Percentiles rank a stretch among this genome's conserved stretches.
phyloP scores from a whole-genome alignment of 1,284 basidiomycete species.

The Ustilago curta region DNA sequence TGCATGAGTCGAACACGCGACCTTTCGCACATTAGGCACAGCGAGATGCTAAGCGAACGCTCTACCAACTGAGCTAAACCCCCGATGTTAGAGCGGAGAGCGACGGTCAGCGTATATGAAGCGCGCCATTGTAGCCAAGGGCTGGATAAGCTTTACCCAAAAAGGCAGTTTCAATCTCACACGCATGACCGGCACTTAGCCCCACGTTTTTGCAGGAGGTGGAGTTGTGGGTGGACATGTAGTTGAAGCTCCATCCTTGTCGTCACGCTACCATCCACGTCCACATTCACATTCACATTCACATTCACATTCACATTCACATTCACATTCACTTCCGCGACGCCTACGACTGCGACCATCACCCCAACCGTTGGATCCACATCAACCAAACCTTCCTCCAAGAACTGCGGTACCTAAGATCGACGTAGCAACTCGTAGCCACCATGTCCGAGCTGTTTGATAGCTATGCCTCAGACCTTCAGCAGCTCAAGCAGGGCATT shows the following conservation, averaged over 20 bases:
- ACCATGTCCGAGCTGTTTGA: slow-evolving; percentile 68
- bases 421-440: not conserved
- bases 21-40: slow-evolving; percentile 46
- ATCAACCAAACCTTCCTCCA: not conserved
- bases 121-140: too few relatives aligned
- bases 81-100: slow-evolving; percentile 18
- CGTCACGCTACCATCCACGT: slow-evolving; percentile 5
- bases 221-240: slow-evolving; percentile 4
- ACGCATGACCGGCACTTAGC: slow-evolving; percentile 1
- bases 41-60: slow-evolving; percentile 52
- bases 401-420: not conserved
- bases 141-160: too few relatives aligned
- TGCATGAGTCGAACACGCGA: slow-evolving; percentile 59
- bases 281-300: not conserved
- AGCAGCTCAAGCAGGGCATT: slow-evolving; percentile 59
- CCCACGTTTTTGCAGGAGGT: slow-evolving; percentile 6
- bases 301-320: too few relatives aligned
- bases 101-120: too few relatives aligned
- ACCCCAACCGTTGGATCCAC: not conserved
- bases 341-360: not conserved
- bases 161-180: not conserved
- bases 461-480: slow-evolving; percentile 66
- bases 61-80: slow-evolving; percentile 57
- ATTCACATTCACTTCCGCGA: too few relatives aligned
- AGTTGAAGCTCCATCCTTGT: not conserved